These are phyloP conservation scores for Aspergillus avenaceus DNA, from an alignment of 495 filamentous ascomycete species.

Conservation along the genomic window DNA sequence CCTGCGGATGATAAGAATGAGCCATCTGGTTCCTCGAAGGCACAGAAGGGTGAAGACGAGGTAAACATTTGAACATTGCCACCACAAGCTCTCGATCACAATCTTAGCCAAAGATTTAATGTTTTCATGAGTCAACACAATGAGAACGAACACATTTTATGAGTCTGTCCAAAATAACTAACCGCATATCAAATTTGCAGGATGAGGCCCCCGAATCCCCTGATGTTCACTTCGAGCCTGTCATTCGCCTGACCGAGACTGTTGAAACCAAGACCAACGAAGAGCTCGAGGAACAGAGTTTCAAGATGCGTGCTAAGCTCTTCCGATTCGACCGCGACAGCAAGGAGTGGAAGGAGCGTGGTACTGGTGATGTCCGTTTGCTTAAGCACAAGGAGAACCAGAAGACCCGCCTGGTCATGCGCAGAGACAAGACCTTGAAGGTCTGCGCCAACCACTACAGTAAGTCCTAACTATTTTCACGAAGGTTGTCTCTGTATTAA, in stretches of 20 bases:
- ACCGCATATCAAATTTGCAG: conserved; percentile 11
- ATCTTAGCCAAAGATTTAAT: not conserved
- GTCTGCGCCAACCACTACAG: conserved; percentile 99
- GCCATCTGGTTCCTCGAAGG: conserved; percentile 82
- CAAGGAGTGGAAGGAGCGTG: conserved; percentile 98
- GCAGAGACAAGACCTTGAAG: conserved; percentile 98
- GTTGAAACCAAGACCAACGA: conserved; percentile 97
- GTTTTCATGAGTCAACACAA: not conserved
- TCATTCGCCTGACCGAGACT: conserved; percentile 91
- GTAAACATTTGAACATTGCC: conserved; percentile 35
- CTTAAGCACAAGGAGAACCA: conserved; percentile 98
- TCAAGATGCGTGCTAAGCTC: conserved; percentile 99
- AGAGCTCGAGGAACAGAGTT: conserved; percentile 92
- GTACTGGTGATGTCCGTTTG: conserved; percentile 91
- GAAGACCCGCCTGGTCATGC: conserved; percentile 98
- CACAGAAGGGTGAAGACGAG: conserved; percentile 60
- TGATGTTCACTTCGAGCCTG: conserved; percentile 95
- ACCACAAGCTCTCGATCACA: too few species aligned
- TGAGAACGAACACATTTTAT: not conserved
- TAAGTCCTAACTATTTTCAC: conserved; percentile 47
- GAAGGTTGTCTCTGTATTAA: too few species aligned
- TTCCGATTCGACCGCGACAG: conserved; percentile 92
- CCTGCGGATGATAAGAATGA: conserved; percentile 71
- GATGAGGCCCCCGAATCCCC: conserved; percentile 76
- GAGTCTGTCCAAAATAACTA: not conserved